Evolutionary conservation across 352 stramenopile species (phyloP).

Genomic region (Pythium brachiatum): DNA sequence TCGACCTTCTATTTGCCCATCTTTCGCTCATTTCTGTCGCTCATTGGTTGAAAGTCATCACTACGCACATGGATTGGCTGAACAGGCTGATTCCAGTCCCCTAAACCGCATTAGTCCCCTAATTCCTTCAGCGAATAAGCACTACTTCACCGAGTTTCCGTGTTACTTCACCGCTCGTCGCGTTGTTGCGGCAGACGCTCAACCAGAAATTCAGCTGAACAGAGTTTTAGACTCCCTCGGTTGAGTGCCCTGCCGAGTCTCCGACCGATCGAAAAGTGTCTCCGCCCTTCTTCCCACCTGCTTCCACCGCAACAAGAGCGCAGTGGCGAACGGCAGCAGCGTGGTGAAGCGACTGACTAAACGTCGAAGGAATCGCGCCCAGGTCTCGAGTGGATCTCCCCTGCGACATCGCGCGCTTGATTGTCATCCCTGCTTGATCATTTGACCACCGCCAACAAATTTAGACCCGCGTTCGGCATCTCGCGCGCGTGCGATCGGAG

Average conservation of each 20-base stretch:
- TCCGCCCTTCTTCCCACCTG: slow-evolving; percentile 6
- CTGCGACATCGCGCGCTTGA: no score
- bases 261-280: not conserved
- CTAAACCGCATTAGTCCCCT: slow-evolving; percentile 5
- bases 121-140: slow-evolving; percentile 14
- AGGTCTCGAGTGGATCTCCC: no score
- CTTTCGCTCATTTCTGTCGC: slow-evolving; percentile 9
- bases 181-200: slow-evolving; percentile 3
- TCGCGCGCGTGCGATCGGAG: no score
- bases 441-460: not conserved
- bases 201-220: slow-evolving; percentile 18
- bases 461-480: not conserved
- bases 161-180: slow-evolving; percentile 13
- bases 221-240: not conserved
- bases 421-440: no score
- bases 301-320: slow-evolving; percentile 1
- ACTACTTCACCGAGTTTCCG: not conserved
- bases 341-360: not conserved
- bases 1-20: not conserved
- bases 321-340: not conserved
- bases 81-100: slow-evolving; percentile 21
- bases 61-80: not conserved
- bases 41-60: not conserved
- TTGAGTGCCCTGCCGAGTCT: not conserved
- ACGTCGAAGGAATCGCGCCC: slow-evolving; percentile 1